Base-by-base conservation (phyloP, 2,329 filamentous ascomycete species). In the Leptographium lundbergii region DNA sequence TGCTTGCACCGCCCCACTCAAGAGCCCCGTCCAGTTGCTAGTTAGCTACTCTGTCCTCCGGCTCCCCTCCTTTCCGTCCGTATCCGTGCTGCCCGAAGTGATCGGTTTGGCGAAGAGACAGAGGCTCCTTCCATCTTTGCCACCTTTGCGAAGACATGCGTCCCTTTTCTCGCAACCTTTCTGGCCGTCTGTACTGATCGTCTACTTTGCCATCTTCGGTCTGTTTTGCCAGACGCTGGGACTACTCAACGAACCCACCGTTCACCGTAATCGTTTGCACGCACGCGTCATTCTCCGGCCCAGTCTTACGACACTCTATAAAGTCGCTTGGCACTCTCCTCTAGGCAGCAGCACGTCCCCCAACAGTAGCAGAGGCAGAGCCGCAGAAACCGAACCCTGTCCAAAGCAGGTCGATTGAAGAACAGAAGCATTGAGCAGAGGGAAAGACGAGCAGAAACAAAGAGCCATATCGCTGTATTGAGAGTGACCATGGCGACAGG, bases 231-330 rank as follows among this genome's bases (percentile, higher is more conserved):
- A 10, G 24, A 13, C 19, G 14, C 32, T 34, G 51, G 9, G 10
- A 19, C 32, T 34, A 11, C 10, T n/a, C 17, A 9, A 19, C 42
- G 42, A 45, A 45, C 42, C 42, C 42, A 45, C 47, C 14, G 47
- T 24, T 50, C 47, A 29, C 17, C 25, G 48, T 51, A 51, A 51
- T 57, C 27, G 32, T 27, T 39, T 24, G 22, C 14, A 45, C 27
- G 19, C 24, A 56, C 55, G 58, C 58, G 54, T 60, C 58, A 57
- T 57, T 53, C 34, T 14, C 27, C 58, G 50, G 48, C 58, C 29
- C 57, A 60, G 24, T 50, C 29, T 56, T 51, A 57, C 36, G 27
- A 52, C 53, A 50, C 24, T 14, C 39, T 56, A 34, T 25, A 13
- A 47, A 27, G 10, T 39, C 54, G 11, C 17, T 36, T 34, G n/a